Evolutionary conservation across 1,139 yeast species (phyloP), one percentile per base, ranked within the genome.

Genomic region (Candida tunisiensis): DNA sequence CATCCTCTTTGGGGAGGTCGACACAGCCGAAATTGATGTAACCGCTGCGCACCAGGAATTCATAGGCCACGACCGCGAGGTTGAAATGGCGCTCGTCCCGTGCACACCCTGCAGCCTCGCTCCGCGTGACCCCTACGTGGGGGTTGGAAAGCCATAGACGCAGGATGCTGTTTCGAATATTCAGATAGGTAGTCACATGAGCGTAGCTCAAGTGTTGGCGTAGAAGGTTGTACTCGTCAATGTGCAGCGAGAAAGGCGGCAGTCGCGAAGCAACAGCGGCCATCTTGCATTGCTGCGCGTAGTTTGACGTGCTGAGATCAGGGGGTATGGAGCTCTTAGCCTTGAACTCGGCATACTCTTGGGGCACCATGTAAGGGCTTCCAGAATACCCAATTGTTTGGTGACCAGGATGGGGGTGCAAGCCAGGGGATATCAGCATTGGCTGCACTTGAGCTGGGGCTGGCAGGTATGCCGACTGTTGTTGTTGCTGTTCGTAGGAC

Each of bases 101-200:
- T 9, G 53, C 57, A 33, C 62, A 56, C 3, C 64, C 62, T 1
- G 57, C 60, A 1, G 64, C 64, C 34, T 58, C 64, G 7, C 49
- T 44, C 25, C 48, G 39, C 1, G 60, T 54, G 11, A 58, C 63
- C 22, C 47, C 45, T 2, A 57, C 56, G 21, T 51, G 44, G 14
- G 63, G 63, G 34, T 58, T 57, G 15, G 55, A 51, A 3, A 55
- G 40, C 64, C 64, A 58, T n/a, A 57, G 39, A 15, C 62, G 41
- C 23, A 57, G 37, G 24, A 58, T 55, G 6, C 60, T 61, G 34
- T 57, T 58, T 15, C 63, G 46, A 24, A 55, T 51, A 31, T 55
- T 53, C 16, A 58, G 37, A 30, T 57, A 58, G 8, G 60, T 55
- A 3, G 63, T 53, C 27, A 57, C 57, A 31, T 57, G 61, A 3